These are phyloP conservation scores for Adiantum capillusveneris DNA, from an alignment of 75 land plant species.

Conservation along the genomic window DNA sequence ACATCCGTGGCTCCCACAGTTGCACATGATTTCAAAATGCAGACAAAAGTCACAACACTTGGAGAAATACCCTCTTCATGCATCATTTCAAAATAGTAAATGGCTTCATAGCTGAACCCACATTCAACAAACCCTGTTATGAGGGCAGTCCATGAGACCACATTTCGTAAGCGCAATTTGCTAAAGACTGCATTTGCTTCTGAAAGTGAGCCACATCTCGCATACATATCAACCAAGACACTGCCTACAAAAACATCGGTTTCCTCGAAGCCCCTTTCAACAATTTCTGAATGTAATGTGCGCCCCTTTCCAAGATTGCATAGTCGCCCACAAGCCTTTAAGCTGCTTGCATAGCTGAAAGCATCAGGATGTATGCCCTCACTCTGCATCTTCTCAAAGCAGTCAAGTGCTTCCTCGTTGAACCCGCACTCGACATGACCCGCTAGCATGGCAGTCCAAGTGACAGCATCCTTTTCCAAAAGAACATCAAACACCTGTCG, in stretches of 20 bases:
- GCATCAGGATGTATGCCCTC: slow-evolving; percentile 8
- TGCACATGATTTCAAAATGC: slow-evolving; percentile 22
- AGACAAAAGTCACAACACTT: slow-evolving; percentile 18
- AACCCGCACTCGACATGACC: not conserved
- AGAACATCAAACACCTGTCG: slow-evolving; percentile 45
- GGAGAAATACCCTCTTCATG: slow-evolving; percentile 7
- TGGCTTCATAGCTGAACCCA: not conserved
- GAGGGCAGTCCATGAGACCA: slow-evolving; percentile 1
- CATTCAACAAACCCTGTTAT: not conserved
- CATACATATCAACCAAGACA: slow-evolving; percentile 11
- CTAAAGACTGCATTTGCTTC: slow-evolving; percentile 7
- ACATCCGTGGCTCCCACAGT: slow-evolving; percentile 8
- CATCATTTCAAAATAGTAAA: slow-evolving; percentile 3
- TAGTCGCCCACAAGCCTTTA: slow-evolving; percentile 5
- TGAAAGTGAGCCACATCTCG: slow-evolving; percentile 1
- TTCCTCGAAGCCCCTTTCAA: not conserved
- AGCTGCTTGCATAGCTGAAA: slow-evolving; percentile 6
- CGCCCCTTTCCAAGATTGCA: not conserved
- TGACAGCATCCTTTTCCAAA: slow-evolving; percentile 15
- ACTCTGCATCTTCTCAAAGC: slow-evolving; percentile 3
- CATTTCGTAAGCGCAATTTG: not conserved
- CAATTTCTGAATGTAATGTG: not conserved
- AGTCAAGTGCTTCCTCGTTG: slow-evolving; percentile 3
- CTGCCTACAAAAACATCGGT: not conserved
- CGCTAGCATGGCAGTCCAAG: slow-evolving; percentile 9